Percentiles rank a stretch among this genome's conserved stretches.
Conservation (phyloP, 2,329 filamentous ascomycete genomes). For the Daldinia sp. region DNA sequence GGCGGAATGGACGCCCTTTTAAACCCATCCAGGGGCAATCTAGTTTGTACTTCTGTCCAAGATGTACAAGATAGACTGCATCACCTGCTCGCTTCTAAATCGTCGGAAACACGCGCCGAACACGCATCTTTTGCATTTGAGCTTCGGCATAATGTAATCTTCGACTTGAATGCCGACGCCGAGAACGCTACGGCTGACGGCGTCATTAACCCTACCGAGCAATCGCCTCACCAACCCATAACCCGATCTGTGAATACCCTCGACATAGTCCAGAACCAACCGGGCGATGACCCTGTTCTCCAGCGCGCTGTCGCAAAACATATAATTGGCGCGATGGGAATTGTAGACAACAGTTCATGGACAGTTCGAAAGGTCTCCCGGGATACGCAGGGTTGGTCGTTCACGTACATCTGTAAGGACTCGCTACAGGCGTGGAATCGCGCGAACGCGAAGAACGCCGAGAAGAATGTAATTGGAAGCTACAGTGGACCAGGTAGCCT, state of each 20-base stretch:
- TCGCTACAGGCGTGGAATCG: conserved; percentile 61
- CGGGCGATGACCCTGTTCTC: conserved; percentile 55
- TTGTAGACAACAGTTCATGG: conserved; percentile 61
- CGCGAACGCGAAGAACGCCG: conserved; percentile 53
- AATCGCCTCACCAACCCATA: conserved; percentile 41
- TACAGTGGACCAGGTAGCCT: conserved; percentile 58
- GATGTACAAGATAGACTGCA: conserved; percentile 59
- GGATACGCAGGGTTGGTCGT: conserved; percentile 59
- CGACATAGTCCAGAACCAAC: conserved; percentile 59
- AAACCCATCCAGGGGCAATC: conserved; percentile 44
- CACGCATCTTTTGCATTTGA: conserved; percentile 58
- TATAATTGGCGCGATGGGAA: conserved; percentile 54
- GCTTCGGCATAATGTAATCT: conserved; percentile 54
- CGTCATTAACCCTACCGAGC: conserved; percentile 33
- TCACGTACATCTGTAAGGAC: conserved; percentile 62
- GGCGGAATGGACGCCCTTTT: conserved; percentile 45
- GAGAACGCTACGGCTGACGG: conserved; percentile 50
- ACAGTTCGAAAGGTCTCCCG: conserved; percentile 54
- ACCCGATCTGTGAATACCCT: conserved; percentile 54
- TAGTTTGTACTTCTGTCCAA: conserved; percentile 51
- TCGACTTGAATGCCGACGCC: conserved; percentile 51
- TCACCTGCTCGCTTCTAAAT: conserved; percentile 52
- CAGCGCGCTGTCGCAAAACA: conserved; percentile 60
- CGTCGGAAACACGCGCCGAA: conserved; percentile 58
- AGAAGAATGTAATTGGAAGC: conserved; percentile 55